Conservation (phyloP, 306 rosid genomes). For the Glycine soja region DNA sequence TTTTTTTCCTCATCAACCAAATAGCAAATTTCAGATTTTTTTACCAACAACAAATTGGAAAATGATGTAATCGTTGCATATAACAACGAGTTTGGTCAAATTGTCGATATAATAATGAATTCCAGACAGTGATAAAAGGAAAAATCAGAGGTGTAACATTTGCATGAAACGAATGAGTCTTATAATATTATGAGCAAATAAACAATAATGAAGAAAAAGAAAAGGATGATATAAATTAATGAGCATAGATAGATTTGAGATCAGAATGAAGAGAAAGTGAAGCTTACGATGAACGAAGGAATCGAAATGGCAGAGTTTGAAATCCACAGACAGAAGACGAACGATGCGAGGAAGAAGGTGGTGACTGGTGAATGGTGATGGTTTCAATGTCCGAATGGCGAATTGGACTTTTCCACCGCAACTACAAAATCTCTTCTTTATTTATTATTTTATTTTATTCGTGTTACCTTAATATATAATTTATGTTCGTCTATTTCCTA, state of each 20-base stretch:
- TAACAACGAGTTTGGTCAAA: background rate
- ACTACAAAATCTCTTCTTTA: background rate
- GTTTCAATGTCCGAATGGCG: background rate
- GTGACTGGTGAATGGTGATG: background rate
- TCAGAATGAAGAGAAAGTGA: slow-evolving; percentile 19
- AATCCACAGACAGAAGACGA: background rate
- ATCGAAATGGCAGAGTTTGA: slow-evolving; percentile 30
- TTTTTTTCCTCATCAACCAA: background rate
- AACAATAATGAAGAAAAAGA: background rate
- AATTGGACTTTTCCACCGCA: background rate
- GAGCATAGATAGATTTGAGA: slow-evolving; percentile 12
- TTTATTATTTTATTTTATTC: background rate
- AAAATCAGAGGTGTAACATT: background rate
- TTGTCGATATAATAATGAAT: background rate
- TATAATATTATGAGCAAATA: background rate
- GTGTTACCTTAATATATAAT: too few relatives aligned
- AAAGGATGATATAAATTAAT: too few relatives aligned
- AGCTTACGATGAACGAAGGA: slow-evolving; percentile 31
- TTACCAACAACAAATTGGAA: background rate
- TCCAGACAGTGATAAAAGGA: background rate
- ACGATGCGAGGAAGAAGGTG: slow-evolving; percentile 34
- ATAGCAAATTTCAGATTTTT: slow-evolving; percentile 20
- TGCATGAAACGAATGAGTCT: slow-evolving; percentile 5
- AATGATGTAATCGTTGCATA: background rate
- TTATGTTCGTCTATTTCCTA: too few relatives aligned